Percentiles rank a stretch among this genome's conserved stretches.
These are phyloP conservation scores for Diaporthe sp. DNA, from an alignment of 2,329 filamentous ascomycete genomes.

Conservation along the genomic window DNA sequence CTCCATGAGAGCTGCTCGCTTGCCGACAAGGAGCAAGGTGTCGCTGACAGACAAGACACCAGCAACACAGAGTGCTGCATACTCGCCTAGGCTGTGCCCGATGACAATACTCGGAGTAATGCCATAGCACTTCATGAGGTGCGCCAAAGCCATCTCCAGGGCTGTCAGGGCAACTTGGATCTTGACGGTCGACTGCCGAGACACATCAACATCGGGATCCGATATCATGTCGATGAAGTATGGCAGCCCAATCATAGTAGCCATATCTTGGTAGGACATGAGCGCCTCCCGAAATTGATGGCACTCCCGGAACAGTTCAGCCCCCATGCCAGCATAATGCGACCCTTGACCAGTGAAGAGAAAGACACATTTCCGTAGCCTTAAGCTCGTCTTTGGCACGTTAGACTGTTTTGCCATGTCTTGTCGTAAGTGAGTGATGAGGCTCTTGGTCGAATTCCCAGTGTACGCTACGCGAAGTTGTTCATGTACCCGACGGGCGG, in stretches of 20 bases:
- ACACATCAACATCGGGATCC: background rate
- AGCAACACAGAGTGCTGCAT: slow-evolving; percentile 77
- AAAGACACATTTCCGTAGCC: slow-evolving; percentile 40
- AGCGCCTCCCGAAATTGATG: slow-evolving; percentile 40
- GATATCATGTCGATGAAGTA: background rate
- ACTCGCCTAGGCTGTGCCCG: slow-evolving; percentile 58
- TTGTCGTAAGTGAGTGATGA: background rate
- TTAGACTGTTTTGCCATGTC: slow-evolving; percentile 35
- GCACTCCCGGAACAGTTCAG: slow-evolving; percentile 32
- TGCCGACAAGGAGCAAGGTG: slow-evolving; percentile 79
- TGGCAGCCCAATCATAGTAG: slow-evolving; percentile 40
- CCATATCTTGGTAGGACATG: background rate
- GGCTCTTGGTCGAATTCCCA: background rate
- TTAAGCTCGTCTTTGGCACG: slow-evolving; percentile 4
- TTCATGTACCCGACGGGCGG: slow-evolving; percentile 11
- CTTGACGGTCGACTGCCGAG: background rate
- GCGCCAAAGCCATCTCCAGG: slow-evolving; percentile 57
- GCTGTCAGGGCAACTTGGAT: background rate
- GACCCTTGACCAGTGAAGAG: slow-evolving; percentile 46
- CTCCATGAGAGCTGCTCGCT: slow-evolving; percentile 74
- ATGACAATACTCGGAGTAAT: background rate
- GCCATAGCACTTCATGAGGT: background rate
- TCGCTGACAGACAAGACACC: slow-evolving; percentile 81
- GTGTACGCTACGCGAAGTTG: background rate
- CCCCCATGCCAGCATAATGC: slow-evolving; percentile 41